Evolutionary conservation across 202 grass and related monocot genomes (phyloP).

Genomic region (Schoenoplectus tabernaemontani): DNA sequence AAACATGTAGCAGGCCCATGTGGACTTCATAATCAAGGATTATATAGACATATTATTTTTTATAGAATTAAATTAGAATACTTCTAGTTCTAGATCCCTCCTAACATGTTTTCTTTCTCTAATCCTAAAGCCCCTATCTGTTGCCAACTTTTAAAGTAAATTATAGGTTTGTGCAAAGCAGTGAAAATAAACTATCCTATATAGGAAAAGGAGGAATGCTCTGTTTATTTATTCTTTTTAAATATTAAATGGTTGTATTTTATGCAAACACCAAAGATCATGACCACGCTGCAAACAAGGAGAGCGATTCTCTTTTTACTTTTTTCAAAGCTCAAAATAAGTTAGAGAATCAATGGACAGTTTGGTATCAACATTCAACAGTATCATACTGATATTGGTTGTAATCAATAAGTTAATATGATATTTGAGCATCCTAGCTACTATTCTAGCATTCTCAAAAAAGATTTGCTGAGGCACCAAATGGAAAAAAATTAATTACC

Average conservation of each 20-base stretch:
- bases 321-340: not conserved
- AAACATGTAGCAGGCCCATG: not conserved
- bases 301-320: not conserved
- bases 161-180: not conserved
- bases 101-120: not conserved
- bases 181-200: not conserved
- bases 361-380: not conserved
- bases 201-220: not conserved
- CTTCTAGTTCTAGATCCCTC: not conserved
- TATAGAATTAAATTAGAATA: not conserved
- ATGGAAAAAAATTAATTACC: slow-evolving; percentile 33
- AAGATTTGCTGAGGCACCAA: not conserved
- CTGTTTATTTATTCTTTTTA: not conserved
- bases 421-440: slow-evolving; percentile 39
- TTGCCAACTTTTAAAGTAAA: not conserved
- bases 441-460: slow-evolving; percentile 53
- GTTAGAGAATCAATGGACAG: not conserved
- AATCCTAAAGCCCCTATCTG: not conserved
- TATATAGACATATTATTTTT: not conserved
- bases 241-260: not conserved
- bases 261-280: not conserved
- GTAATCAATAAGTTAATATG: not conserved
- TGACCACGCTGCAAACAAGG: not conserved
- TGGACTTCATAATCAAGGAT: not conserved
- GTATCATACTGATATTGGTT: not conserved